A percentile compares a stretch with the other conserved stretches of the same genome.
These are phyloP conservation scores for Capillidium heterosporum DNA, from an alignment of 371 early-diverging fungal species.

Conservation along the genomic window DNA sequence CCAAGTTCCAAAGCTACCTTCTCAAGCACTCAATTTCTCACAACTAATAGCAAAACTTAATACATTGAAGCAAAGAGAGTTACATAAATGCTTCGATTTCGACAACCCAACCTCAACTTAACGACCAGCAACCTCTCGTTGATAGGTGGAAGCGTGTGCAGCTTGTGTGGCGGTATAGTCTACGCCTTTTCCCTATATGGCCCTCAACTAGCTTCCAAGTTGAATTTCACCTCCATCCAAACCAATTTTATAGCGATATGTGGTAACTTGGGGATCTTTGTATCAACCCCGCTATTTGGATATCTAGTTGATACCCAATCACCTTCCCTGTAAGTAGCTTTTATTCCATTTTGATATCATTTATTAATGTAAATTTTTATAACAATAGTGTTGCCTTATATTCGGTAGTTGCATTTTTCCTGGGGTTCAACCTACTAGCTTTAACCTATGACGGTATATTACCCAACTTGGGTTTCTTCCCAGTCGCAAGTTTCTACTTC, in stretches of 20 bases:
- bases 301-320: slow-evolving; percentile 6
- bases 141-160: slow-evolving; percentile 4
- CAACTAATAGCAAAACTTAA: too few species aligned
- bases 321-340: neutral
- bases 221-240: slow-evolving; percentile 8
- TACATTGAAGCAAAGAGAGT: too few species aligned
- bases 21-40: too few species aligned
- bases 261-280: slow-evolving; percentile 9
- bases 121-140: too few species aligned
- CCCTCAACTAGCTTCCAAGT: slow-evolving; percentile 2
- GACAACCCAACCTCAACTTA: too few species aligned
- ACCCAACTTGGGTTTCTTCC: neutral
- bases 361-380: neutral
- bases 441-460: slow-evolving; percentile 4
- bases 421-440: neutral
- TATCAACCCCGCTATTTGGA: slow-evolving; percentile 7
- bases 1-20: too few species aligned
- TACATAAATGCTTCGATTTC: too few species aligned
- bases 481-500: neutral
- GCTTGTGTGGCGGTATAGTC: slow-evolving; percentile 6
- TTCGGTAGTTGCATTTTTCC: neutral
- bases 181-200: slow-evolving; percentile 10
- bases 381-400: neutral
- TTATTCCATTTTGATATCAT: neutral
- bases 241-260: slow-evolving; percentile 7